A percentile compares a stretch with the other conserved stretches of the same genome.
Conservation (phyloP, 768 basidiomycete genomes). For the Nevesoporus exiguus region DNA sequence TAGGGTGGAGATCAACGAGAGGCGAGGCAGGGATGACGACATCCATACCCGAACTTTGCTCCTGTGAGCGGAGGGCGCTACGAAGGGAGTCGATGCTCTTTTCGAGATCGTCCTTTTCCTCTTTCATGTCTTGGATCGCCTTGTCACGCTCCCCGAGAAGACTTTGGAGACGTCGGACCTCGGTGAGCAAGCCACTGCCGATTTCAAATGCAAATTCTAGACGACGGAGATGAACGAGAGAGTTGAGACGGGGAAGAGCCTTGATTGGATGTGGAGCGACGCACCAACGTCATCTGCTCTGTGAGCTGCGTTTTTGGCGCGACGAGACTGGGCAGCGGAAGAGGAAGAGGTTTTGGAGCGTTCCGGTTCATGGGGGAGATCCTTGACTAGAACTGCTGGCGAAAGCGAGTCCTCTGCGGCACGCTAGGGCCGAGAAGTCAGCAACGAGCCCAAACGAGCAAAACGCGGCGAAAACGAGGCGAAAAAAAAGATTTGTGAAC, state of each 20-base stretch:
- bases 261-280: slow-evolving; percentile 31
- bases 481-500: neutral
- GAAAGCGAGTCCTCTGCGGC: slow-evolving; percentile 47
- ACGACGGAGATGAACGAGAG: slow-evolving; percentile 22
- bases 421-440: slow-evolving; percentile 33
- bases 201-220: slow-evolving; percentile 98
- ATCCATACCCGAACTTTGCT: slow-evolving; percentile 70
- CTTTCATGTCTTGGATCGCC: slow-evolving; percentile 85
- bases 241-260: neutral
- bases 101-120: slow-evolving; percentile 89
- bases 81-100: slow-evolving; percentile 72
- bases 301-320: slow-evolving; percentile 90
- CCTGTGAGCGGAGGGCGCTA: slow-evolving; percentile 72
- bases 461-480: neutral
- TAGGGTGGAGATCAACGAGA: slow-evolving; percentile 2
- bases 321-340: slow-evolving; percentile 77
- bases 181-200: slow-evolving; percentile 85
- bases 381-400: slow-evolving; percentile 42
- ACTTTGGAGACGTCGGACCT: slow-evolving; percentile 88
- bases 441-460: neutral
- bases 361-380: slow-evolving; percentile 61
- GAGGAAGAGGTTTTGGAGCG: slow-evolving; percentile 62
- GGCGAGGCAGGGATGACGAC: neutral
- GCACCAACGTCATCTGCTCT: slow-evolving; percentile 84
- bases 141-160: slow-evolving; percentile 91